These are phyloP conservation scores for Wickerhamiella pararugosa DNA, from an alignment of 1,139 yeast genomes.

Conservation along the genomic window DNA sequence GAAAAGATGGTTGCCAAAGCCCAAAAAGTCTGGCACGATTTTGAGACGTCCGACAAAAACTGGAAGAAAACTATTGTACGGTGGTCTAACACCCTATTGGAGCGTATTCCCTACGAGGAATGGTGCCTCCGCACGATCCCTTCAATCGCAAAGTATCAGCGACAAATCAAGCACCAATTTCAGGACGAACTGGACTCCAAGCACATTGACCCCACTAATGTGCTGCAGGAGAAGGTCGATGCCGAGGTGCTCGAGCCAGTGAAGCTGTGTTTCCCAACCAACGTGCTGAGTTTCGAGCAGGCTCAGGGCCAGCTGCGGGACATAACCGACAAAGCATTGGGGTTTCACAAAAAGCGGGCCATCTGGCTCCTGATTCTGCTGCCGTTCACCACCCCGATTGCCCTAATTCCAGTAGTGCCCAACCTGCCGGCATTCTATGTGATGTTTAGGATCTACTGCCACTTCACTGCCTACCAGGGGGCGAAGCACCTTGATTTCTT, in stretches of 20 bases:
- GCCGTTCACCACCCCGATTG: conserved; percentile 71
- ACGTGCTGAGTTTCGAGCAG: conserved; percentile 13
- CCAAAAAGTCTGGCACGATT: conserved; percentile 32
- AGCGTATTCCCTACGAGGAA: conserved; percentile 38
- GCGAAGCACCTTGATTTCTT: conserved; percentile 50
- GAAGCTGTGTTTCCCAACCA: conserved; percentile 18
- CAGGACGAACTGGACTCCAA: not conserved
- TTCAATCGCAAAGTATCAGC: conserved; percentile 18
- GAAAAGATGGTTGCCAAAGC: conserved; percentile 34
- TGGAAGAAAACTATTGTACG: conserved; percentile 32
- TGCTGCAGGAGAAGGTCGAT: not conserved
- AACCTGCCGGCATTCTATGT: conserved; percentile 91
- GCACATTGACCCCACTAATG: not conserved
- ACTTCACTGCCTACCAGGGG: conserved; percentile 65
- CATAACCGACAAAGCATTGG: conserved; percentile 27
- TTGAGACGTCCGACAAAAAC: conserved; percentile 29
- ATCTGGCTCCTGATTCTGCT: conserved; percentile 42
- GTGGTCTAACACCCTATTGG: conserved; percentile 29
- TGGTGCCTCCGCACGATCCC: conserved; percentile 38
- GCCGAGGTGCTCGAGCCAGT: conserved; percentile 14
- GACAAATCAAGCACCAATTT: conserved; percentile 7
- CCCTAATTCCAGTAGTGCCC: conserved; percentile 73
- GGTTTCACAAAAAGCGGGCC: conserved; percentile 32
- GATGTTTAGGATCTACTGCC: conserved; percentile 70
- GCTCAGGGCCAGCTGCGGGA: conserved; percentile 18